Conservation (phyloP, 768 basidiomycete genomes). For the Phaeolepiota aurea region DNA sequence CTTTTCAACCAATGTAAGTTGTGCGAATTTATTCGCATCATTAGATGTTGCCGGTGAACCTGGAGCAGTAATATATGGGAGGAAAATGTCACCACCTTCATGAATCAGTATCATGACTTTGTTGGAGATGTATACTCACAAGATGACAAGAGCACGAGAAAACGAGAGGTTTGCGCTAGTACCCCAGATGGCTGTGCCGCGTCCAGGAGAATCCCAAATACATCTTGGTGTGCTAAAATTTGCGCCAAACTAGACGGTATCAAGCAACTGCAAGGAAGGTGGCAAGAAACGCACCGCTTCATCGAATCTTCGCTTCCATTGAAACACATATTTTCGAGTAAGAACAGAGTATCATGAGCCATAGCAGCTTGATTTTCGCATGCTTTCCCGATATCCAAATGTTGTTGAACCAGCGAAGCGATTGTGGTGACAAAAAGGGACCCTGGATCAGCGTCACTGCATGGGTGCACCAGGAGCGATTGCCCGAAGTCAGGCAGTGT, state of each 20-base stretch:
- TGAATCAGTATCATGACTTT: not conserved
- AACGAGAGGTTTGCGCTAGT: slow-evolving; percentile 35
- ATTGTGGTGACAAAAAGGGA: slow-evolving; percentile 30
- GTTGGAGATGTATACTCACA: slow-evolving; percentile 27
- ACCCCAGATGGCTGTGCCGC: slow-evolving; percentile 43
- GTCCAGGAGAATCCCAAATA: slow-evolving; percentile 41
- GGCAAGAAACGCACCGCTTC: slow-evolving; percentile 20
- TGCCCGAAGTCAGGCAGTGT: slow-evolving; percentile 40
- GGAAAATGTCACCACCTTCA: slow-evolving; percentile 28
- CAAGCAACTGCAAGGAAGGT: slow-evolving; percentile 2
- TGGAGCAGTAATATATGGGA: too few species aligned
- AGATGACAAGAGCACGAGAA: slow-evolving; percentile 47
- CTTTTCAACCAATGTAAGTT: slow-evolving; percentile 35
- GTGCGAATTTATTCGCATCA: slow-evolving; percentile 16
- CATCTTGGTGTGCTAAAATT: slow-evolving; percentile 28
- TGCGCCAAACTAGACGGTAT: slow-evolving; percentile 23
- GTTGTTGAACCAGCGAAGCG: slow-evolving; percentile 29
- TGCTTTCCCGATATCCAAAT: slow-evolving; percentile 25
- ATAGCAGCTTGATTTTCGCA: slow-evolving; percentile 21
- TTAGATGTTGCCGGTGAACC: too few species aligned
- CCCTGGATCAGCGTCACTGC: slow-evolving; percentile 15
- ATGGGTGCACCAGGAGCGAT: slow-evolving; percentile 3
- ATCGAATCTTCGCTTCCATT: slow-evolving; percentile 33
- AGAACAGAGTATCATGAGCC: slow-evolving; percentile 29
- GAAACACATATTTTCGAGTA: slow-evolving; percentile 51